Conservation (phyloP, 1,284 basidiomycete genomes). For the Rugosomyces carneus region DNA sequence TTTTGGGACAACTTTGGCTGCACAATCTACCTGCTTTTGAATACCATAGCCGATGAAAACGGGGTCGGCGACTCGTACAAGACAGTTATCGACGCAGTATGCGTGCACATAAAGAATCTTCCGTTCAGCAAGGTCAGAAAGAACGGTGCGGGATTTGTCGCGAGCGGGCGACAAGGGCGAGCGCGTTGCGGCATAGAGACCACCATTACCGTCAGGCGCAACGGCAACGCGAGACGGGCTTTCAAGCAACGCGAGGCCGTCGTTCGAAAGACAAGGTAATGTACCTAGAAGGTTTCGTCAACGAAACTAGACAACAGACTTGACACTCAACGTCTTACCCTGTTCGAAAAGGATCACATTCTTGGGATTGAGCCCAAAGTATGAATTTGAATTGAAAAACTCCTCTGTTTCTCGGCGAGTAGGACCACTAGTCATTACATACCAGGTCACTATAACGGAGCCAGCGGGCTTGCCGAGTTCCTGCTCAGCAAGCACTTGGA, state of each 20-base stretch:
- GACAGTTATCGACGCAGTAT: constrained; percentile 98
- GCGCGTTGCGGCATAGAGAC: constrained; percentile 91
- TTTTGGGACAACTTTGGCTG: constrained; percentile 96
- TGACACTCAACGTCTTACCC: constrained; percentile 46
- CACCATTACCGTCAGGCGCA: constrained; percentile 97
- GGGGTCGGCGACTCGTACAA: constrained; percentile 95
- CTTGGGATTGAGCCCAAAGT: constrained; percentile 78
- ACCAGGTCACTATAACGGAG: constrained; percentile 83
- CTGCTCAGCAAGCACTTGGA: constrained; percentile 73
- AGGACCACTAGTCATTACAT: constrained; percentile 98
- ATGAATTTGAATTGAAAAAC: constrained; percentile 77
- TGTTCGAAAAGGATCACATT: constrained; percentile 97
- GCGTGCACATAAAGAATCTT: constrained; percentile 88
- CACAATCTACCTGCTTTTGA: constrained; percentile 79
- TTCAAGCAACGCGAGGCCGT: constrained; percentile 92
- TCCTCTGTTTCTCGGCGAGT: constrained; percentile 83
- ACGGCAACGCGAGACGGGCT: constrained; percentile 76
- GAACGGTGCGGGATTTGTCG: constrained; percentile 64
- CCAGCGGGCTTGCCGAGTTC: constrained; percentile 46
- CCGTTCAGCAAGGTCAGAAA: constrained; percentile 77
- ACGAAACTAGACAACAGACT: constrained; percentile 10
- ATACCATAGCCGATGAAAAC: constrained; percentile 95
- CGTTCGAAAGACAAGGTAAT: constrained; percentile 89
- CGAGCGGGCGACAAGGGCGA: constrained; percentile 57
- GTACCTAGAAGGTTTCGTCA: constrained; percentile 58